Conservation (phyloP, 345 rosid species). For the Garcia nutans region DNA sequence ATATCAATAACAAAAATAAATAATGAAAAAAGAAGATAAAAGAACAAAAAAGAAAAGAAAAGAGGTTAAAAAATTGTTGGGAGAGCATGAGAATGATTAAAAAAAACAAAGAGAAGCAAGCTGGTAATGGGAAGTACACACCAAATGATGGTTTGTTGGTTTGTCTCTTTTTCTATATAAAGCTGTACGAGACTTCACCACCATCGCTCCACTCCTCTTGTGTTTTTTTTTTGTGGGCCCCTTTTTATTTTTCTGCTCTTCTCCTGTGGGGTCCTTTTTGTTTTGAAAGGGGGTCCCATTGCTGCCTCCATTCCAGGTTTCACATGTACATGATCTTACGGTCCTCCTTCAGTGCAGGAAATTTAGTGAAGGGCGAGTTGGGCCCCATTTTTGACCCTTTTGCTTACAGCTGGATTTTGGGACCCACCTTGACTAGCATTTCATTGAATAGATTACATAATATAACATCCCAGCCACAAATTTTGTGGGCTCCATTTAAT, state of each 20-base stretch:
- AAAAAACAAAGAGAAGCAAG: background rate
- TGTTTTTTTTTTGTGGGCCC: slow-evolving; percentile 5
- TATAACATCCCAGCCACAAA: slow-evolving; percentile 28
- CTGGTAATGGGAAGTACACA: background rate
- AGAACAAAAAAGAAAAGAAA: background rate
- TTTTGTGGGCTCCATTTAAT: slow-evolving; percentile 2
- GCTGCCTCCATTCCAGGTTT: slow-evolving; percentile 16
- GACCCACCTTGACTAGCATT: slow-evolving; percentile 31
- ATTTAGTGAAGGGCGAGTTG: slow-evolving; percentile 21
- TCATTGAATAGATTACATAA: too few species aligned
- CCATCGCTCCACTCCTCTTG: background rate
- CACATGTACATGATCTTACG: slow-evolving; percentile 14
- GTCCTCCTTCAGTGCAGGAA: slow-evolving; percentile 40
- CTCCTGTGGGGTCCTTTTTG: slow-evolving; percentile 20
- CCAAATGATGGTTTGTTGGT: background rate
- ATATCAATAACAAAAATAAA: too few species aligned
- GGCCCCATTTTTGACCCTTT: slow-evolving; percentile 4
- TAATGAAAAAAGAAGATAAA: too few species aligned
- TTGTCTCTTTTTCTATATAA: slow-evolving; percentile 20
- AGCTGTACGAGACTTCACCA: slow-evolving; percentile 17
- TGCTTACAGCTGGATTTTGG: slow-evolving; percentile 45
- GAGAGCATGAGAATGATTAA: background rate
- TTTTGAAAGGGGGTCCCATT: slow-evolving; percentile 1
- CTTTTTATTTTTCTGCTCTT: background rate
- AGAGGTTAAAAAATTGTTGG: background rate